phyloP scores from a whole-genome alignment of 768 basidiomycete species.

The Boletus sp. region DNA sequence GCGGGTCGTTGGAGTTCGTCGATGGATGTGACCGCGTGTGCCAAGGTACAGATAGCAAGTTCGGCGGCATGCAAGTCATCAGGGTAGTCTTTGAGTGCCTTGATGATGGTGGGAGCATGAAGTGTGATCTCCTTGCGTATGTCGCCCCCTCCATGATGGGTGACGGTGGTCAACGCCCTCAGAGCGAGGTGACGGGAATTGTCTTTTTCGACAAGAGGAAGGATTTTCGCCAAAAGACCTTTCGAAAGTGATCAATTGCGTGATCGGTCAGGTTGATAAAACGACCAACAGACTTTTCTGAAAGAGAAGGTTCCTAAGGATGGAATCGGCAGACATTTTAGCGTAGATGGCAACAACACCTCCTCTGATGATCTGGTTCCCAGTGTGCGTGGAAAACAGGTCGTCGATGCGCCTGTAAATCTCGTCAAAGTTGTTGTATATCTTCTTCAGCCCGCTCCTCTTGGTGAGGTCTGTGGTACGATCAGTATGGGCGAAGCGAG shows the following conservation, averaged over 20 bases:
- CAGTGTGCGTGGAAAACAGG: slow-evolving; percentile 41
- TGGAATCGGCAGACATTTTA: slow-evolving; percentile 58
- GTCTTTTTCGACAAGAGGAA: slow-evolving; percentile 49
- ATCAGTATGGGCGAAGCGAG: neutral
- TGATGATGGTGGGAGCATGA: slow-evolving; percentile 39
- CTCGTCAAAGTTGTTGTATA: slow-evolving; percentile 54
- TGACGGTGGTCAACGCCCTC: slow-evolving; percentile 53
- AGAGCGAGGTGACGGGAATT: slow-evolving; percentile 51
- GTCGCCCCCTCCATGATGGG: slow-evolving; percentile 55
- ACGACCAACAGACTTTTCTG: slow-evolving; percentile 42
- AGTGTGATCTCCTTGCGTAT: slow-evolving; percentile 50
- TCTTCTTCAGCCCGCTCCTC: slow-evolving; percentile 58
- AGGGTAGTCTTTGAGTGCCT: slow-evolving; percentile 46
- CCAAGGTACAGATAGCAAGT: slow-evolving; percentile 47
- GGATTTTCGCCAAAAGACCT: slow-evolving; percentile 58
- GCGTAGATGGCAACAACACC: slow-evolving; percentile 61
- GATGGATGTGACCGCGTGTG: slow-evolving; percentile 49
- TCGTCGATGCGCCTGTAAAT: slow-evolving; percentile 49
- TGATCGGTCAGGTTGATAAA: neutral
- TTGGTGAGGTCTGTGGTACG: slow-evolving; percentile 47
- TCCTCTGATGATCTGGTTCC: slow-evolving; percentile 48
- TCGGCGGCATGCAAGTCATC: slow-evolving; percentile 51
- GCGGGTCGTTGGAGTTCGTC: slow-evolving; percentile 38
- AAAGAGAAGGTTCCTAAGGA: slow-evolving; percentile 58
- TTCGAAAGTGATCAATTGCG: neutral